A percentile compares a stretch with the other conserved stretches of the same genome.
Conservation (phyloP, 106 monocot species). For the Xerophyta viscosa region DNA sequence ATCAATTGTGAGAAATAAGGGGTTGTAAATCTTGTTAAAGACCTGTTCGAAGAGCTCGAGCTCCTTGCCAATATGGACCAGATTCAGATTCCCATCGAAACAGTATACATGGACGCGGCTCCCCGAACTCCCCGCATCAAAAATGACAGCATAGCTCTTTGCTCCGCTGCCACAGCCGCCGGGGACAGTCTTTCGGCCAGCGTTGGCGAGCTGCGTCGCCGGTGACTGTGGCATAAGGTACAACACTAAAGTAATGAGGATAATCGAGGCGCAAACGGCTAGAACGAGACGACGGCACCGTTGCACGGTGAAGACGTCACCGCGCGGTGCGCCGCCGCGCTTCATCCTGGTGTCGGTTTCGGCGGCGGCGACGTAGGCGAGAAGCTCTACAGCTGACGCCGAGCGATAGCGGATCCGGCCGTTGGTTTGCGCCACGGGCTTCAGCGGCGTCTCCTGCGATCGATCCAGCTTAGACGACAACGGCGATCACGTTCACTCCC, state of each 20-base stretch:
- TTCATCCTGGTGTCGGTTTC: conserved; percentile 59
- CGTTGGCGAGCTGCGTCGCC: background rate
- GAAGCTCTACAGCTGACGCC: conserved; percentile 56
- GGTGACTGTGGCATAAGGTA: conserved; percentile 56
- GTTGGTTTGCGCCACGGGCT: conserved; percentile 25
- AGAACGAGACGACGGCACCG: conserved; percentile 40
- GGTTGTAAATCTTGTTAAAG: too few species aligned
- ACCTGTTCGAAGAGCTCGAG: conserved; percentile 9
- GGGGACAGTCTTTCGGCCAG: conserved; percentile 17
- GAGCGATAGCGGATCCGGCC: conserved; percentile 71
- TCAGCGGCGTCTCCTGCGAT: conserved; percentile 18
- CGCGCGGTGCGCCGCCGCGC: conserved; percentile 8
- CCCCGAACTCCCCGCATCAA: conserved; percentile 42
- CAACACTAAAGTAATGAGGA: conserved; percentile 64
- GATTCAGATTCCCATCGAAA: conserved; percentile 19
- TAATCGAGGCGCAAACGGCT: conserved; percentile 36
- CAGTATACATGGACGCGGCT: conserved; percentile 37
- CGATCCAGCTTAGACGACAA: conserved; percentile 39
- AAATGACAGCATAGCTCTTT: conserved; percentile 27
- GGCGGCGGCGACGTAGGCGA: conserved; percentile 8
- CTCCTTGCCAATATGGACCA: conserved; percentile 17
- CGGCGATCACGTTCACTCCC: too few species aligned
- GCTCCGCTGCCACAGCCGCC: background rate
- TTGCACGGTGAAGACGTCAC: conserved; percentile 26
- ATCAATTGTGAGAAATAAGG: too few species aligned